Evolutionary conservation across 768 basidiomycete genomes (phyloP), one percentile per base, ranked within the genome.

Genomic region (Panaeolus cyanescens): DNA sequence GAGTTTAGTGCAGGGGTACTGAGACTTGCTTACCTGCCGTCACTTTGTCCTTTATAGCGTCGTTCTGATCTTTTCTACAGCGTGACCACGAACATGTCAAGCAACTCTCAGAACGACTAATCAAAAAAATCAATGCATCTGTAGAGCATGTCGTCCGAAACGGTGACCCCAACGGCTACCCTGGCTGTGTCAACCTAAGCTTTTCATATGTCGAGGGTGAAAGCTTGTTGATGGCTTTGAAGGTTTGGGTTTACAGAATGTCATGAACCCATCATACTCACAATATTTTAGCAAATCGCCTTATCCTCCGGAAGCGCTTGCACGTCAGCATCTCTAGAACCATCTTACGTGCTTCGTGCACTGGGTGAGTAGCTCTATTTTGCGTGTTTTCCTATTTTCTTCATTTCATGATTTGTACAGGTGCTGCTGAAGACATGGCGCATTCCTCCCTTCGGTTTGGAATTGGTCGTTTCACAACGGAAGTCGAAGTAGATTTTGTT

Each of bases 201-300:
- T 98, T 98, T 72, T 87, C 95, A 2, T 99, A 97, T 71, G 95
- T 99, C 34, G 96, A 99, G 74, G 96, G 96, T 22, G 96, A 99
- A 77, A 95, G 92, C 73, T 83, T 99, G 65, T 75, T 99, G 62
- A 99, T 99, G 97, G 96, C 96, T 10, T 75, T 99, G 67, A 99
- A 99, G 85, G 95, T 73, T 12, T 34, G 67, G 32, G 1, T 30
- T 30, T 17, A n/a, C 32, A 6, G 32, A 32, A 15, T 6, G 34
- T 19, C 9, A n/a, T 31, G 10, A 31, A 15, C 4, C 13, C 9
- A 2, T 13, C 55, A 28, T 30, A 61, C 19, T 36, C 50, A 50
- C 45, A 54, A 53, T 64, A 37, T 15, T 62, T 54, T 67, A 95
- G 94, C 94, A 99, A 70, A 92, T 99, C 64, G 97, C 97, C 4